Evolutionary conservation across 225 moss, liverwort and hornwort genomes (phyloP).

Genomic region (Takakia lepidozioides): DNA sequence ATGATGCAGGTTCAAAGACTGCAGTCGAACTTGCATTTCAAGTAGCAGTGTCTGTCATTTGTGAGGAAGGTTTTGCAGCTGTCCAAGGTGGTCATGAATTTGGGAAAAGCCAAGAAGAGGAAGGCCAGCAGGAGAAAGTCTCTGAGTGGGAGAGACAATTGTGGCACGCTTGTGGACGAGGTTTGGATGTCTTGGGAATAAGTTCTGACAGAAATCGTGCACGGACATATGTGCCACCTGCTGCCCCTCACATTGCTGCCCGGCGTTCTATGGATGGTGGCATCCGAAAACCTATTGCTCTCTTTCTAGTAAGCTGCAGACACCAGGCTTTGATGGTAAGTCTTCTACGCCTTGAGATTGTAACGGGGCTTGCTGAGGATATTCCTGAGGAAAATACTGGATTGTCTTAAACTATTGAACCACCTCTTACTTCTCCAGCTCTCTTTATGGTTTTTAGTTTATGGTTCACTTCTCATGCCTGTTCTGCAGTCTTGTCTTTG

Average conservation of each 20-base stretch:
- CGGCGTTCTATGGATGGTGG: slow-evolving; percentile 26
- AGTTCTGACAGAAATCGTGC: slow-evolving; percentile 21
- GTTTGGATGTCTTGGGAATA: slow-evolving; percentile 38
- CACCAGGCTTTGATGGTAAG: slow-evolving; percentile 63
- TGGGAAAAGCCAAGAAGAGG: not conserved
- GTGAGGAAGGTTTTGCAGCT: not conserved
- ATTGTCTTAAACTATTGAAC: no score
- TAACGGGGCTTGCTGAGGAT: no score
- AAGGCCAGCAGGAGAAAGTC: slow-evolving; percentile 2
- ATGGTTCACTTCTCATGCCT: not conserved
- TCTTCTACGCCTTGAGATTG: no score
- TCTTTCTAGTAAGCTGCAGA: slow-evolving; percentile 60
- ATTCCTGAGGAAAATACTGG: no score
- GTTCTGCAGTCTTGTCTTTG: not conserved
- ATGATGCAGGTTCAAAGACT: slow-evolving; percentile 9
- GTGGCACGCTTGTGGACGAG: slow-evolving; percentile 44
- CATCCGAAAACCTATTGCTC: slow-evolving; percentile 32
- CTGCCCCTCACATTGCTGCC: slow-evolving; percentile 48
- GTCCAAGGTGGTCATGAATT: slow-evolving; percentile 8
- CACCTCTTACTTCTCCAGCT: slow-evolving; percentile 1
- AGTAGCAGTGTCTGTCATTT: slow-evolving; percentile 29
- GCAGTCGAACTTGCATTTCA: slow-evolving; percentile 35
- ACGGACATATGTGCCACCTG: slow-evolving; percentile 42
- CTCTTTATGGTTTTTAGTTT: not conserved
- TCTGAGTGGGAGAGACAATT: slow-evolving; percentile 35